Evolutionary conservation across 1,284 basidiomycete species (phyloP).

Genomic region (Ceraceosorus guamensis): DNA sequence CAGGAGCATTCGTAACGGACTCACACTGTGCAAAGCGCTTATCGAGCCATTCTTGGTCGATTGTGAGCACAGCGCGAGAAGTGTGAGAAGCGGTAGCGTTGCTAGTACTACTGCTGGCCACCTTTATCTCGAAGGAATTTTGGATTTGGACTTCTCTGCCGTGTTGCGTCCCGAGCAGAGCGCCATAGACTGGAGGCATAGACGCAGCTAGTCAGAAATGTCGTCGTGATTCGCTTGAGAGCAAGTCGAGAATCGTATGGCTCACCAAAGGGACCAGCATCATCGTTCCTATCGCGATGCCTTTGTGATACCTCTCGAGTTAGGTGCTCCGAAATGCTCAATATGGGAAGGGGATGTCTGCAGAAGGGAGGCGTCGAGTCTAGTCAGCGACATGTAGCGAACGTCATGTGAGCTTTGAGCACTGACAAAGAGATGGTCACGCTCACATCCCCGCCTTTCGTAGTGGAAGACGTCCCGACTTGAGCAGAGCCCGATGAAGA

Average conservation of each 20-base stretch:
- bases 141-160: conserved; percentile 92
- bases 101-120: conserved; percentile 38
- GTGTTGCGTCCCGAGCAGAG: conserved; percentile 84
- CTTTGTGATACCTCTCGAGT: conserved; percentile 63
- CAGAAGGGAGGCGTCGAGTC: too few species aligned
- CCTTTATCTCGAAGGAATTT: conserved; percentile 84
- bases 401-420: too few species aligned
- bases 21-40: conserved; percentile 81
- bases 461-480: too few species aligned
- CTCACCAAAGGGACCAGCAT: not conserved
- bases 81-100: conserved; percentile 17
- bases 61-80: too few species aligned
- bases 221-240: not conserved
- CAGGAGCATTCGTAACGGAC: conserved; percentile 32
- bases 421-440: too few species aligned
- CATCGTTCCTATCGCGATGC: conserved; percentile 7
- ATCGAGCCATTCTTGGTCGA: conserved; percentile 57
- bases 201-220: too few species aligned
- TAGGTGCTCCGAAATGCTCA: conserved; percentile 92
- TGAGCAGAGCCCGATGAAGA: too few species aligned
- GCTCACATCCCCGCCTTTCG: too few species aligned
- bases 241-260: not conserved
- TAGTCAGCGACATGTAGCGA: too few species aligned
- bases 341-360: conserved; percentile 89
- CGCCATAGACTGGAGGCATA: conserved; percentile 63